Conservation (phyloP, 352 stramenopile genomes). For the Bremia lactucae region DNA sequence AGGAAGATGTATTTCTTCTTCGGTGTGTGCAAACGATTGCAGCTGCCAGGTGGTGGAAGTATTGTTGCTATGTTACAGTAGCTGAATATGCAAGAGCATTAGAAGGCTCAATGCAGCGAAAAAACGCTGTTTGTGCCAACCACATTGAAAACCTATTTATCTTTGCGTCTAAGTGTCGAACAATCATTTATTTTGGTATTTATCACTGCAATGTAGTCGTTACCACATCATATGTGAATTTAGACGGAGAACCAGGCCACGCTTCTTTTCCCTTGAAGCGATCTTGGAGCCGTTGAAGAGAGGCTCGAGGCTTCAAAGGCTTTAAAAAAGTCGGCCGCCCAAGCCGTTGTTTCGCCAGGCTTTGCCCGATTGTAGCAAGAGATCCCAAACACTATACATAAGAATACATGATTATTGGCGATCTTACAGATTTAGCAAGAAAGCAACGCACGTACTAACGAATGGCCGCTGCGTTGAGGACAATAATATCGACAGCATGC, state of each 20-base stretch:
- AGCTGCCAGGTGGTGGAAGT: too few relatives aligned
- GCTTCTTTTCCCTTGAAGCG: slow-evolving; percentile 42
- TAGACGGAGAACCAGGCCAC: slow-evolving; percentile 54
- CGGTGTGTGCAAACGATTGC: too few relatives aligned
- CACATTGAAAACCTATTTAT: too few relatives aligned
- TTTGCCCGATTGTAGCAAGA: slow-evolving; percentile 43
- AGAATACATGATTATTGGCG: slow-evolving; percentile 2
- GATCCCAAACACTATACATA: slow-evolving; percentile 48
- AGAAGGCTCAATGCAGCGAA: too few relatives aligned
- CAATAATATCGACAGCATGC: slow-evolving; percentile 50
- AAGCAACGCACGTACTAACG: slow-evolving; percentile 36
- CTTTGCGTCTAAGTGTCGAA: too few relatives aligned
- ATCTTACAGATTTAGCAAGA: not conserved
- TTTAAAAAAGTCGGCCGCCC: slow-evolving; percentile 58
- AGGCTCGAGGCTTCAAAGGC: slow-evolving; percentile 45
- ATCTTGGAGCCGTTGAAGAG: slow-evolving; percentile 56
- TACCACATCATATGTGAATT: too few relatives aligned
- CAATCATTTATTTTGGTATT: too few relatives aligned
- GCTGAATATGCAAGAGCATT: too few relatives aligned
- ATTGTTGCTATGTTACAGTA: too few relatives aligned
- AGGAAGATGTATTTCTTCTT: not conserved
- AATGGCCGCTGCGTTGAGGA: slow-evolving; percentile 49
- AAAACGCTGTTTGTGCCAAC: too few relatives aligned
- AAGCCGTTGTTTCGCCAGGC: slow-evolving; percentile 49
- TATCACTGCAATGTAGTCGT: too few relatives aligned